These are phyloP conservation scores for Pezicula rhizophila DNA, from an alignment of 2,329 filamentous ascomycete genomes.

Conservation along the genomic window DNA sequence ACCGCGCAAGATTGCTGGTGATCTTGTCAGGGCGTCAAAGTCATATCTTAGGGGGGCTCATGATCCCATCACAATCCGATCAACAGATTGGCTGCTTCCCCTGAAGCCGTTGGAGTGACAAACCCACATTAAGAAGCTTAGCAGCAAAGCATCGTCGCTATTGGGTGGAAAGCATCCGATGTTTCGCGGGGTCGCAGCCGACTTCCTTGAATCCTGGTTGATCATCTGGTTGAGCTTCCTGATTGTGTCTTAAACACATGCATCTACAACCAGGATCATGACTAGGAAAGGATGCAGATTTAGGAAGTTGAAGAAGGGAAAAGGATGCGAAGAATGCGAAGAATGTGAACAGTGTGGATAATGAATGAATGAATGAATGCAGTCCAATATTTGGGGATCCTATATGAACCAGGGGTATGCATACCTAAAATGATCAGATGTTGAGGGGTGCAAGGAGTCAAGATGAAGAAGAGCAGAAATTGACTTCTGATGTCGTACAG, in stretches of 20 bases:
- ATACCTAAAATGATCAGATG: no score
- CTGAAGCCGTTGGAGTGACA: neutral
- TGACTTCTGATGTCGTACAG: no score
- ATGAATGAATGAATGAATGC: no score
- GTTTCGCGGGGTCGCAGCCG: neutral
- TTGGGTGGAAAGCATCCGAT: neutral
- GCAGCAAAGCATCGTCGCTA: neutral
- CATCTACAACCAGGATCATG: neutral
- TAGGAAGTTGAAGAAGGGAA: no score
- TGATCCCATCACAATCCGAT: neutral
- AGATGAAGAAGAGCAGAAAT: no score
- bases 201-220: neutral
- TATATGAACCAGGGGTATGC: no score
- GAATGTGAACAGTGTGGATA: no score
- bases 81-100: constrained; percentile 14
- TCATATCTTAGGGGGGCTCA: neutral
- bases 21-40: constrained; percentile 1
- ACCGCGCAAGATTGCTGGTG: neutral
- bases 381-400: no score
- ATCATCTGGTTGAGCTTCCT: constrained; percentile 1
- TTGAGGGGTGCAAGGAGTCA: no score
- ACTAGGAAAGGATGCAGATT: neutral
- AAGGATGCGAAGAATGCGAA: no score
- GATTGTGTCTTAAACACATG: neutral
- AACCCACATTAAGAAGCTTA: neutral